Base-by-base conservation (phyloP, 2,329 filamentous ascomycete species). In the Geoglossum cookeanum region DNA sequence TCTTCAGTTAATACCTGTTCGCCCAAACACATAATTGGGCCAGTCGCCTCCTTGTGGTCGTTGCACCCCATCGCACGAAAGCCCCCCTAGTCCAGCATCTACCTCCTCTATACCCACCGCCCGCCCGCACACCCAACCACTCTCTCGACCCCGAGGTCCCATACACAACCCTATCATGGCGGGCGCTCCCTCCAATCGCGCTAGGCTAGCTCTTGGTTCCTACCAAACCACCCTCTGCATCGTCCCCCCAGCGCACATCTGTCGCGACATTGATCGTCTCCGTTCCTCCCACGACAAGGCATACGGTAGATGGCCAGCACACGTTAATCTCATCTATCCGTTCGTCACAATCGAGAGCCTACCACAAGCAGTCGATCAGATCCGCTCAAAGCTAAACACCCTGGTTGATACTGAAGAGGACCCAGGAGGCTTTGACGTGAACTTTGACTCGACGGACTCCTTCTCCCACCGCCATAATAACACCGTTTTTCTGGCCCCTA, bases 241-340 rank as follows among this genome's bases (percentile, higher is more conserved):
- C 17, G 69, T 84, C 5, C 79, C 79, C 2, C 78, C 80, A 0
- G 61, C 63, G 27, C 61, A 69, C 54, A 64, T 75, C 39, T 78
- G 75, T 70, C 60, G 69, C 1, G 62, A 74, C 3, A 65, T 82
- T 55, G 73, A 84, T 61, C 68, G 69, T 13, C 67, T 86, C 2
- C 76, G 82, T 49, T 72, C 70, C n/a, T 68, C 80, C 11, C 81
- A 85, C 67, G 82, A 85, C 66, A 79, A 78, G 59, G 73, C 75
- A 0, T 77, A 76, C 61, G 70, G 70, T 30, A 78, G 73, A 66
- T 85, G 83, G 82, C 80, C 81, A 3, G 78, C 81, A 11, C 82
- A 85, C 62, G 65, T 85, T 63, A 85, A 84, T 61, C 66, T 85
- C 30, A 62, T 84, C 27, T 85, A 85, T 63, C 83, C 81, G 0